These are phyloP conservation scores for Porcisia deanei DNA, from an alignment of 208 protist genomes.

Conservation along the genomic window DNA sequence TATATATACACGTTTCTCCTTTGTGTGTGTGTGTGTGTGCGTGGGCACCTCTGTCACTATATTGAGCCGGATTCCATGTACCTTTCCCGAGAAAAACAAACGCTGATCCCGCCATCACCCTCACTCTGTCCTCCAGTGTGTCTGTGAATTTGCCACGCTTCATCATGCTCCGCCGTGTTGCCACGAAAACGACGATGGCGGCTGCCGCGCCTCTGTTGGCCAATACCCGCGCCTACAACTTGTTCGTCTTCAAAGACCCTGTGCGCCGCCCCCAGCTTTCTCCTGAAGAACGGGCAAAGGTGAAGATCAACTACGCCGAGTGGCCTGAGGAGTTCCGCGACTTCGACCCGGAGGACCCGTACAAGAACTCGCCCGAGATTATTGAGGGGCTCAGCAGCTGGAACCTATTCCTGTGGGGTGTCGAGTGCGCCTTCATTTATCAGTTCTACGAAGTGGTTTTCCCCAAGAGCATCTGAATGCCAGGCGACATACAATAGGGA, in stretches of 20 bases:
- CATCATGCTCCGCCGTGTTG: conserved; percentile 74
- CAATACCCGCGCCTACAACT: conserved; percentile 76
- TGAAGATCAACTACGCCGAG: conserved; percentile 87
- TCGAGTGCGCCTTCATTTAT: conserved; percentile 90
- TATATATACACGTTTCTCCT: not conserved
- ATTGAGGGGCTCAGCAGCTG: conserved; percentile 90
- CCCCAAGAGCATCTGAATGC: conserved; percentile 79
- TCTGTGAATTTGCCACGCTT: not conserved
- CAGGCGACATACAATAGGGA: not conserved
- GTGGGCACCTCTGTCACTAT: not conserved
- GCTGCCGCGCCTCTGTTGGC: conserved; percentile 42
- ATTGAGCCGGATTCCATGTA: not conserved
- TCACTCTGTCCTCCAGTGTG: conserved; percentile 2
- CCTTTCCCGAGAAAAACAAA: not conserved
- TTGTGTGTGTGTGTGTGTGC: not conserved
- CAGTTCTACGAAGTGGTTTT: conserved; percentile 91
- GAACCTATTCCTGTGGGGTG: conserved; percentile 89
- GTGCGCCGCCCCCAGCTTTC: conserved; percentile 86
- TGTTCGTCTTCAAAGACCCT: conserved; percentile 89
- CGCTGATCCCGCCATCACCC: not conserved
- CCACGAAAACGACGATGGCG: conserved; percentile 42
- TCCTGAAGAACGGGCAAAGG: conserved; percentile 85
- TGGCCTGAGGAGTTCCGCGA: conserved; percentile 92
- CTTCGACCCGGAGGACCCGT: conserved; percentile 91
- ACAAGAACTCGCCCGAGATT: conserved; percentile 89